A percentile compares a stretch with the other conserved stretches of the same genome.
phyloP scores from a whole-genome alignment of 306 rosid species.

The Rubus idaeus region DNA sequence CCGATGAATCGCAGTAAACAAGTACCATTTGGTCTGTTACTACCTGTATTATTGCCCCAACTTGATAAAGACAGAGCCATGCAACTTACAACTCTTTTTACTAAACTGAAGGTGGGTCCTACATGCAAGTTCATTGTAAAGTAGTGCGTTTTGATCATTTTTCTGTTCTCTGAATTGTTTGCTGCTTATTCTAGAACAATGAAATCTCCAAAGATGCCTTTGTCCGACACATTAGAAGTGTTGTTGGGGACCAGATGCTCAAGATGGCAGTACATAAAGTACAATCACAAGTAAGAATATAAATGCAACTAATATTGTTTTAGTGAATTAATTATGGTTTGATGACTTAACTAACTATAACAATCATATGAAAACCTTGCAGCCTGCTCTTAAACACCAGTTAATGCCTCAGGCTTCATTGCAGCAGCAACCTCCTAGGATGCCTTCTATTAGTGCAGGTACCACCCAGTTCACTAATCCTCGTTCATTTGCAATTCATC shows the following conservation, averaged over 20 bases:
- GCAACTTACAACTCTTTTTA: slow-evolving; percentile 77
- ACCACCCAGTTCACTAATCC: slow-evolving; percentile 63
- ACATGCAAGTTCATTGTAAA: slow-evolving; percentile 18
- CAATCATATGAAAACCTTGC: slow-evolving; percentile 8
- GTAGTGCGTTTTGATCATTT: slow-evolving; percentile 26
- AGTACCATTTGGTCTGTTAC: slow-evolving; percentile 77
- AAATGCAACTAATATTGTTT: slow-evolving; percentile 19
- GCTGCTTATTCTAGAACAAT: slow-evolving; percentile 51
- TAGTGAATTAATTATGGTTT: not conserved
- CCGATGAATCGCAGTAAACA: slow-evolving; percentile 55
- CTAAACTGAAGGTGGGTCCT: slow-evolving; percentile 61
- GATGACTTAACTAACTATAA: not conserved
- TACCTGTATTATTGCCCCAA: slow-evolving; percentile 76
- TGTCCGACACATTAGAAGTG: slow-evolving; percentile 67
- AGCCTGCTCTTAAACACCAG: slow-evolving; percentile 31
- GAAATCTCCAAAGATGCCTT: slow-evolving; percentile 83
- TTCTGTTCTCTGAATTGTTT: slow-evolving; percentile 28
- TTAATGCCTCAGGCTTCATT: slow-evolving; percentile 45
- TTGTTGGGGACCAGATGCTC: slow-evolving; percentile 93
- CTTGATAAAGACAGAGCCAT: slow-evolving; percentile 80
- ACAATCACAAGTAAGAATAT: slow-evolving; percentile 58
- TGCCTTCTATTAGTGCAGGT: slow-evolving; percentile 54
- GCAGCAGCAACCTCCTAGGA: slow-evolving; percentile 61
- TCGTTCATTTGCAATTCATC: slow-evolving; percentile 72
- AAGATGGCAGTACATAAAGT: slow-evolving; percentile 66